phyloP scores from a whole-genome alignment of 73 alveolate genomes.

The Tetrahymena malaccensis region DNA sequence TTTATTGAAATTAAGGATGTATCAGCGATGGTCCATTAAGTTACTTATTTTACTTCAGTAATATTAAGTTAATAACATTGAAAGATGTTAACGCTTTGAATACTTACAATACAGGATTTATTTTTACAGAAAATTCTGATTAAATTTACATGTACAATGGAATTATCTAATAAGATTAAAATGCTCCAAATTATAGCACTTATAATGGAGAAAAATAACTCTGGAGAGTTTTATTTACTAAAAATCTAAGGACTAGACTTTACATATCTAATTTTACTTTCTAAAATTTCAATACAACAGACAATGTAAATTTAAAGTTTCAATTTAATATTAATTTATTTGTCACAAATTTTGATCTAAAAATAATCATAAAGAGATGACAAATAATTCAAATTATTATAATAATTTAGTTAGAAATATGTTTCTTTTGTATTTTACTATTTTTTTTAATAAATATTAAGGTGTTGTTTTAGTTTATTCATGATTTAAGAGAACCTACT shows the following conservation, averaged over 20 bases:
- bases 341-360: background rate
- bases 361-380: background rate
- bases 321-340: too few relatives aligned
- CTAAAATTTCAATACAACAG: background rate
- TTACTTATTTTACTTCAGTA: background rate
- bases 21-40: background rate
- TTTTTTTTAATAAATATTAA: too few relatives aligned
- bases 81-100: background rate
- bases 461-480: background rate
- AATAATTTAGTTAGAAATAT: too few relatives aligned
- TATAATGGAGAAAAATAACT: background rate
- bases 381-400: too few relatives aligned
- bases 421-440: too few relatives aligned
- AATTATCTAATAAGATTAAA: too few relatives aligned
- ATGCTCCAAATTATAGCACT: background rate
- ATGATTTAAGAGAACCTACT: background rate
- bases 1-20: background rate
- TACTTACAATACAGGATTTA: background rate
- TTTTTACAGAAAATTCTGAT: background rate
- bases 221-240: background rate
- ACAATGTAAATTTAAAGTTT: background rate
- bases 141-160: too few relatives aligned
- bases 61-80: background rate
- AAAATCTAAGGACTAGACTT: background rate
- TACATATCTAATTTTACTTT: background rate